Conservation (phyloP, 306 rosid species). For the Prunus armeniaca region DNA sequence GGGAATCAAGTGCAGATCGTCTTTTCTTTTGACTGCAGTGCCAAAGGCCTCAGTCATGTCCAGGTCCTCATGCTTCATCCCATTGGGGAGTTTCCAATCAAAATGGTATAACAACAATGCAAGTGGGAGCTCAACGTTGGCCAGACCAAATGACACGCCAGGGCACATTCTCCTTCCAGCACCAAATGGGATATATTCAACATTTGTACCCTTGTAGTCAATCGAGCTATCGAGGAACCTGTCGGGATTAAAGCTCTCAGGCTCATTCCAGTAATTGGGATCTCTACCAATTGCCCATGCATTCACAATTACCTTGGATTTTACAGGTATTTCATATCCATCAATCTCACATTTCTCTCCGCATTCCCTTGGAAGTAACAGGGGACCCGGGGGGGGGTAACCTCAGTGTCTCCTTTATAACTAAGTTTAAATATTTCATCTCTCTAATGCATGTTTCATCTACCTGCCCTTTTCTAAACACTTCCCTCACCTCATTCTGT, state of each 20-base stretch:
- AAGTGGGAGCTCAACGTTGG: neutral
- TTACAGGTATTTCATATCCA: neutral
- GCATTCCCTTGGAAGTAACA: constrained; percentile 40
- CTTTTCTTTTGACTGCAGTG: neutral
- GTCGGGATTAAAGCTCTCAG: neutral
- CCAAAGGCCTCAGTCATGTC: neutral
- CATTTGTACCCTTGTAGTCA: neutral
- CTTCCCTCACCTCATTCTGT: constrained; percentile 37
- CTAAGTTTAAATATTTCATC: constrained; percentile 18
- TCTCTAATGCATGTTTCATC: constrained; percentile 26
- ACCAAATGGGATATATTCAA: neutral
- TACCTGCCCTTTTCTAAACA: constrained; percentile 16
- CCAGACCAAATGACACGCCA: neutral
- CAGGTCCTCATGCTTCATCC: neutral
- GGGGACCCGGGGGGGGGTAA: constrained; percentile 29
- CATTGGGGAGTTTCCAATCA: constrained; percentile 1
- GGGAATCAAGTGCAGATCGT: neutral
- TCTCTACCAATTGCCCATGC: constrained; percentile 26
- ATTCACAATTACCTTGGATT: neutral
- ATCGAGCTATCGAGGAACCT: neutral
- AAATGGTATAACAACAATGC: neutral
- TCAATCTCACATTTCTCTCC: constrained; percentile 18
- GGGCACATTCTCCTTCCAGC: constrained; percentile 6
- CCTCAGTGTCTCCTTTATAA: constrained; percentile 35
- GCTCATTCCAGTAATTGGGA: neutral